Conservation (phyloP, 257 asterid genomes). For the Mentha longifolia region DNA sequence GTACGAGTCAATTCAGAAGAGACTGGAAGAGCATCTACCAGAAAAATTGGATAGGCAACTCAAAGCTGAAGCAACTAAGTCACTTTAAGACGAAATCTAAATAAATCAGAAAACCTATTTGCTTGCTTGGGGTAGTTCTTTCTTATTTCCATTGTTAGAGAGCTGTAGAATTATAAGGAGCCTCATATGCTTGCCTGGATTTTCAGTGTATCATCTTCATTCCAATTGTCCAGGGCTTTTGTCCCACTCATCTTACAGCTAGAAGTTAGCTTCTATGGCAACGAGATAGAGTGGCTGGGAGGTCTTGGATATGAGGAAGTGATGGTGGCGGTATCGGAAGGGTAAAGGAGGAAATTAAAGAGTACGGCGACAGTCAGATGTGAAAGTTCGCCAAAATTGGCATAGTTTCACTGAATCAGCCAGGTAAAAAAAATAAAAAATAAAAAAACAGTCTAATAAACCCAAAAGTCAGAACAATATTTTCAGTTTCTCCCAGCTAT, state of each 20-base stretch:
- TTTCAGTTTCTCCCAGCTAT: neutral
- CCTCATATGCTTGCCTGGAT: neutral
- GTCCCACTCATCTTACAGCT: neutral
- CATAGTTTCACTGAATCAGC: neutral
- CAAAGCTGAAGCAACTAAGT: neutral
- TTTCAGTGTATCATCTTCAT: neutral
- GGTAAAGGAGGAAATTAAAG: conserved; percentile 3
- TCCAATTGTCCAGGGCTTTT: neutral
- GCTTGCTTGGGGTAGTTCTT: neutral
- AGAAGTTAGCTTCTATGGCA: neutral
- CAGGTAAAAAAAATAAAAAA: too few species aligned
- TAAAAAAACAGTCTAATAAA: neutral
- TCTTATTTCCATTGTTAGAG: neutral
- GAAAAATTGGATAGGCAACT: neutral
- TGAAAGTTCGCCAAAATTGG: neutral
- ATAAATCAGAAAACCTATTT: neutral
- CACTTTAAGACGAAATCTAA: neutral
- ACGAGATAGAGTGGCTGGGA: conserved; percentile 8
- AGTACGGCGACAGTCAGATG: neutral
- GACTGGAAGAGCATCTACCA: conserved; percentile 1
- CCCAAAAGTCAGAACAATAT: neutral
- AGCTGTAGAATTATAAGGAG: neutral
- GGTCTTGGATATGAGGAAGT: neutral
- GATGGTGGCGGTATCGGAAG: conserved; percentile 5
- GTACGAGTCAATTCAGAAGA: conserved; percentile 6